These are phyloP conservation scores for Mycena rebaudengoi DNA, from an alignment of 768 basidiomycete species.

Conservation along the genomic window DNA sequence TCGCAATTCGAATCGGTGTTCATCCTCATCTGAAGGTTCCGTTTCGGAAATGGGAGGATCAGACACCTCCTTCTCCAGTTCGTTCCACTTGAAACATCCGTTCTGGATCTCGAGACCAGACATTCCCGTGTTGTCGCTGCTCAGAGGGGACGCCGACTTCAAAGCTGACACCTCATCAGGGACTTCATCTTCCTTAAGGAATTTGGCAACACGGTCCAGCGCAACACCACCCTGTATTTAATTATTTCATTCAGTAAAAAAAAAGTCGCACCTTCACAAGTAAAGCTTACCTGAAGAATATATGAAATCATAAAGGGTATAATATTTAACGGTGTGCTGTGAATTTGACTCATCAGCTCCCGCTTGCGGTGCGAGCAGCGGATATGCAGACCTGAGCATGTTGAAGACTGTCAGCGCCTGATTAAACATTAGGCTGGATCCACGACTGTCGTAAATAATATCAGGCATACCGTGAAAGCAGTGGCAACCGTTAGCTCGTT, in stretches of 20 bases:
- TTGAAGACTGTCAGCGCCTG: constrained; percentile 86
- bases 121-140: constrained; percentile 39
- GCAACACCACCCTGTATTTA: constrained; percentile 61
- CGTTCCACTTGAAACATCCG: constrained; percentile 71
- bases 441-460: background rate
- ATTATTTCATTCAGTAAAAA: too few species aligned
- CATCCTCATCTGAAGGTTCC: constrained; percentile 26
- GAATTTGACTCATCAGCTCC: too few species aligned
- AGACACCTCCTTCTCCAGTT: constrained; percentile 47
- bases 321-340: too few species aligned
- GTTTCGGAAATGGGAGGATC: too few species aligned
- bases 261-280: too few species aligned
- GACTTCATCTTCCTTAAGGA: constrained; percentile 77
- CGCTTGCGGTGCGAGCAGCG: background rate
- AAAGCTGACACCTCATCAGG: constrained; percentile 70
- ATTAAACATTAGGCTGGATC: too few species aligned
- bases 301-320: background rate
- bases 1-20: constrained; percentile 68
- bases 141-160: constrained; percentile 48
- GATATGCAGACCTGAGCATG: background rate
- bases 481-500: constrained; percentile 78
- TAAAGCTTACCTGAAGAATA: too few species aligned
- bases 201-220: constrained; percentile 71
- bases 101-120: constrained; percentile 62
- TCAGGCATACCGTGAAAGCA: constrained; percentile 78